A percentile compares a stretch with the other conserved stretches of the same genome.
Evolutionary conservation across 139 green algal genomes (phyloP).

Genomic region (Tetratostichococcus sp.): DNA sequence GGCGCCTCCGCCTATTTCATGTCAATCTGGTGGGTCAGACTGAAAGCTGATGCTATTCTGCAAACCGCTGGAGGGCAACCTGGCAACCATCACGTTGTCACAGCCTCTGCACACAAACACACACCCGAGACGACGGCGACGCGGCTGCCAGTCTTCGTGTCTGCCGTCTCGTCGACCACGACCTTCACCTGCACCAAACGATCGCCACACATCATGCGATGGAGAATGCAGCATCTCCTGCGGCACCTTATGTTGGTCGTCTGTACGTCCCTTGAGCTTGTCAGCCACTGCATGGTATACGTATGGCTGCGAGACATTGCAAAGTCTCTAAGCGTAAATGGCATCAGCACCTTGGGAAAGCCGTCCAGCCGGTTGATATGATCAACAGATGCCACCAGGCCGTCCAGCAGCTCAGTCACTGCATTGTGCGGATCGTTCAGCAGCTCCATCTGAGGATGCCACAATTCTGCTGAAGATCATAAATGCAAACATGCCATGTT

Average conservation of each 20-base stretch:
- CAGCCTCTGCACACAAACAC: too few relatives aligned
- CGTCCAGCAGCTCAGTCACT: slow-evolving; percentile 45
- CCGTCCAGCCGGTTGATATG: slow-evolving; percentile 44
- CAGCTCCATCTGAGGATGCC: slow-evolving; percentile 23
- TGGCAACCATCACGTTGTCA: too few relatives aligned
- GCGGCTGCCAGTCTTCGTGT: slow-evolving; percentile 4
- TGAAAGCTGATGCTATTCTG: neutral
- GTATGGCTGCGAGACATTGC: too few relatives aligned
- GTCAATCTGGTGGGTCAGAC: neutral
- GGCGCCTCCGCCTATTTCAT: slow-evolving; percentile 58
- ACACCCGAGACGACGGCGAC: slow-evolving; percentile 58
- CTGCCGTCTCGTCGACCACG: slow-evolving; percentile 19
- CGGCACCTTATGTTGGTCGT: neutral
- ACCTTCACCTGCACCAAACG: slow-evolving; percentile 43
- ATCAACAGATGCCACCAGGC: slow-evolving; percentile 15
- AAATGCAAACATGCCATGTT: too few relatives aligned
- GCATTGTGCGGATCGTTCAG: slow-evolving; percentile 28
- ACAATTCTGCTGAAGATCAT: too few relatives aligned
- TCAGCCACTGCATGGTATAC: neutral
- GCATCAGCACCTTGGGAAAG: slow-evolving; percentile 40
- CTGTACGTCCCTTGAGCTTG: neutral
- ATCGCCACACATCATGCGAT: neutral
- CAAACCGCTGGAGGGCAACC: too few relatives aligned
- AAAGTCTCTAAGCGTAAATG: too few relatives aligned
- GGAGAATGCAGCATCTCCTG: neutral